Percentiles rank a stretch among this genome's conserved stretches.
Evolutionary conservation across 148 eudicot genomes (phyloP).

Genomic region (Vaccinium vitisidaea): DNA sequence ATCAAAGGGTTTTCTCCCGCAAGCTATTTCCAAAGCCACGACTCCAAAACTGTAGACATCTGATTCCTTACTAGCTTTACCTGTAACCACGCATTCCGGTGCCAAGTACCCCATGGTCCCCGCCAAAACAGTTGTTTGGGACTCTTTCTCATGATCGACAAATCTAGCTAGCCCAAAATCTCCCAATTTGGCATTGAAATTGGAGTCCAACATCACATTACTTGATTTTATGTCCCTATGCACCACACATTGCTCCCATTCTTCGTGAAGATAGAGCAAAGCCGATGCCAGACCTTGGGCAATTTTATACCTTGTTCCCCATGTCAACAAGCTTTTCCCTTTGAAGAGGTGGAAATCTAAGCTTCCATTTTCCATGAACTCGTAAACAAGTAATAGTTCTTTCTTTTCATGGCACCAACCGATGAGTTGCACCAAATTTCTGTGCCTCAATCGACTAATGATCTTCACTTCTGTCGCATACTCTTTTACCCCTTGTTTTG

Average conservation of each 20-base stretch:
- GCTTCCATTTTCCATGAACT: conserved; percentile 32
- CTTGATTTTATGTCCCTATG: conserved; percentile 34
- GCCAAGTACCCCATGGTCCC: conserved; percentile 38
- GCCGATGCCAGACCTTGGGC: conserved; percentile 29
- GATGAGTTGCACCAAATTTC: too few species aligned
- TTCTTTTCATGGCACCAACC: conserved; percentile 30
- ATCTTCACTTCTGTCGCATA: too few species aligned
- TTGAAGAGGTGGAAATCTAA: conserved; percentile 26
- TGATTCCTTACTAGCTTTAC: conserved; percentile 28
- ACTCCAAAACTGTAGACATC: conserved; percentile 32
- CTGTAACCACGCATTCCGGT: conserved; percentile 19
- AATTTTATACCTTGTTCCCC: conserved; percentile 28
- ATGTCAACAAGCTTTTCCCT: conserved; percentile 18
- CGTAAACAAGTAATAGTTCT: conserved; percentile 30
- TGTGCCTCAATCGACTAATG: too few species aligned
- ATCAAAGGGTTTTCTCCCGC: conserved; percentile 33
- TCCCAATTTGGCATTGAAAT: conserved; percentile 17
- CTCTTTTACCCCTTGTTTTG: too few species aligned
- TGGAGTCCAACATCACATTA: conserved; percentile 24
- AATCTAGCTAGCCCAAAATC: conserved; percentile 34
- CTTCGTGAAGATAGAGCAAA: conserved; percentile 35
- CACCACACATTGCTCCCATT: conserved; percentile 30
- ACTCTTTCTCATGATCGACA: conserved; percentile 29
- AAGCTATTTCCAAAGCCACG: conserved; percentile 31
- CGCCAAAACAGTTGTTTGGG: conserved; percentile 22